Evolutionary conservation across 129 eudicot genomes (phyloP).

Genomic region (Cynara cardunculus): DNA sequence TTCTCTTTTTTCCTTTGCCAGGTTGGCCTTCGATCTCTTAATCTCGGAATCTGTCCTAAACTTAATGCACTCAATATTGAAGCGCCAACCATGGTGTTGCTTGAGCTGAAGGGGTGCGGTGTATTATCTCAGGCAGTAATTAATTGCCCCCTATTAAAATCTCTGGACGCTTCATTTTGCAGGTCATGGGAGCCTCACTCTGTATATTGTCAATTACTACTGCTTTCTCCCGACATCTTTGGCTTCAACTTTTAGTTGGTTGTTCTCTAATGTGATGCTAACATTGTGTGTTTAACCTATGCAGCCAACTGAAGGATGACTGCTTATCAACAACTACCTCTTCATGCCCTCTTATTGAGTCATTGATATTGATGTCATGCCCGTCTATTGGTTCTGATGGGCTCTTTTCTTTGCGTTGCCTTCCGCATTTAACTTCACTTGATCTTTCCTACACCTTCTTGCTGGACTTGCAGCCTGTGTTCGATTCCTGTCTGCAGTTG

Average conservation of each 20-base stretch:
- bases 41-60: slow-evolving; percentile 93
- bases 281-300: slow-evolving; percentile 2
- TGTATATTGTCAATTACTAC: background rate
- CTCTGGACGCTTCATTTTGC: slow-evolving; percentile 98
- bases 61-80: slow-evolving; percentile 60
- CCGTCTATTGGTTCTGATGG: slow-evolving; percentile 84
- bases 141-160: slow-evolving; percentile 70
- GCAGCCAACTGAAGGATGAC: slow-evolving; percentile 89
- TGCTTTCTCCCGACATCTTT: background rate
- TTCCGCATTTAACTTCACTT: slow-evolving; percentile 70
- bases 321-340: slow-evolving; percentile 87
- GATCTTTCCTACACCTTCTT: slow-evolving; percentile 93
- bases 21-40: slow-evolving; percentile 88
- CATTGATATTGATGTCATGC: slow-evolving; percentile 90
- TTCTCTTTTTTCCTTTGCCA: slow-evolving; percentile 22
- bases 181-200: slow-evolving; percentile 43
- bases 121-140: slow-evolving; percentile 85
- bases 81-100: slow-evolving; percentile 81
- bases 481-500: slow-evolving; percentile 66
- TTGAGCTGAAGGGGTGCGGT: slow-evolving; percentile 96
- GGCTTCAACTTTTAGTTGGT: background rate
- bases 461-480: slow-evolving; percentile 83
- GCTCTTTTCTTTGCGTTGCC: slow-evolving; percentile 64
- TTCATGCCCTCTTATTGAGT: slow-evolving; percentile 86
- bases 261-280: slow-evolving; percentile 5